Conservation (phyloP, 1,139 yeast species). For the Cylindricascospora bacillispora region DNA sequence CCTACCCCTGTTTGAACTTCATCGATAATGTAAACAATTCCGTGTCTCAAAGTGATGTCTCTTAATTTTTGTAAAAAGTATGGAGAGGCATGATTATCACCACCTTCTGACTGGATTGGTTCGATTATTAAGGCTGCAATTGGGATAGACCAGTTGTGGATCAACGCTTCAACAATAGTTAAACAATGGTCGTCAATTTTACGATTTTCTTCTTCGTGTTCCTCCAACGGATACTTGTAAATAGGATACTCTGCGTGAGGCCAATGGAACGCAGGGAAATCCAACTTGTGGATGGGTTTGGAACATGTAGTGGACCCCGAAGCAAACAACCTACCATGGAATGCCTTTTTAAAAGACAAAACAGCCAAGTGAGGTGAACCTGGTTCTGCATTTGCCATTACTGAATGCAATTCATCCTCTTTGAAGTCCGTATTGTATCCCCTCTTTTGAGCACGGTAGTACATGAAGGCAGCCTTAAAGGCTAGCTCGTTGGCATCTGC, state of each 20-base stretch:
- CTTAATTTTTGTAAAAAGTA: conserved; percentile 53
- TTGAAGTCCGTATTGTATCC: conserved; percentile 34
- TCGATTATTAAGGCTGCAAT: conserved; percentile 62
- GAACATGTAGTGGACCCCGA: conserved; percentile 62
- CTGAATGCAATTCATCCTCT: conserved; percentile 42
- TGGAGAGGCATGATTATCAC: conserved; percentile 54
- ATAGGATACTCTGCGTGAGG: conserved; percentile 64
- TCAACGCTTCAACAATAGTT: conserved; percentile 39
- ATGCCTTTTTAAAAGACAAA: conserved; percentile 54
- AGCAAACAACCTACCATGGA: conserved; percentile 69
- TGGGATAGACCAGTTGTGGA: conserved; percentile 36
- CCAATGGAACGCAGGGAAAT: conserved; percentile 68
- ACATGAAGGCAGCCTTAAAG: conserved; percentile 67
- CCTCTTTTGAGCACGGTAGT: conserved; percentile 48
- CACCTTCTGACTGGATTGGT: conserved; percentile 69
- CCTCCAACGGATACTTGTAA: conserved; percentile 51
- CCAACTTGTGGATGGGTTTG: conserved; percentile 63
- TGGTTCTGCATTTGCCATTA: conserved; percentile 55
- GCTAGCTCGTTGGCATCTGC: conserved; percentile 72
- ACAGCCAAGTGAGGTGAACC: conserved; percentile 60
- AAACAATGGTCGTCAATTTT: conserved; percentile 53
- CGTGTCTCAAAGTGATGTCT: conserved; percentile 47
- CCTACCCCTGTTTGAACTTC: conserved; percentile 73
- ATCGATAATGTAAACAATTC: conserved; percentile 50
- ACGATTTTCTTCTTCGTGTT: conserved; percentile 38